These are phyloP conservation scores for Pseudohalonectria lignicola DNA, from an alignment of 2,329 filamentous ascomycete genomes.

Conservation along the genomic window DNA sequence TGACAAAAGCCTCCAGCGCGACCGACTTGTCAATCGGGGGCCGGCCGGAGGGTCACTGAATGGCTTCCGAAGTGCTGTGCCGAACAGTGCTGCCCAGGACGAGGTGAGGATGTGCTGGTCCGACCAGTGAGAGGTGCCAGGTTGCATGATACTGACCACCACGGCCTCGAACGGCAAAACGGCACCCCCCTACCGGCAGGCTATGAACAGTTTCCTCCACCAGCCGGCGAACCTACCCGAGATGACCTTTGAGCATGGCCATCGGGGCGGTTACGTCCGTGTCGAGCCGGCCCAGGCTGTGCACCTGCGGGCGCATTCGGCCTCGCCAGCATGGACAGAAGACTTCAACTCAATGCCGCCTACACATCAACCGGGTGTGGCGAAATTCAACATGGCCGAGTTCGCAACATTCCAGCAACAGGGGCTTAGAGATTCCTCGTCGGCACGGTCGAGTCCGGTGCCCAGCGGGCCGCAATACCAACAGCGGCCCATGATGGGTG, in stretches of 20 bases:
- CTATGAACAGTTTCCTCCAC: constrained; percentile 90
- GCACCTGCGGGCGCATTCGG: constrained; percentile 40
- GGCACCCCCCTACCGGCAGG: constrained; percentile 34
- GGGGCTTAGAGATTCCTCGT: constrained; percentile 42
- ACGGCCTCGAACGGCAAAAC: too few relatives aligned
- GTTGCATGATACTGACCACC: constrained; percentile 4
- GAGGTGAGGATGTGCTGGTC: constrained; percentile 40
- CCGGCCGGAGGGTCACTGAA: constrained; percentile 56
- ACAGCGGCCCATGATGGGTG: constrained; percentile 40
- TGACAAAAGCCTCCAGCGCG: constrained; percentile 89
- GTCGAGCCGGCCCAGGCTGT: constrained; percentile 35
- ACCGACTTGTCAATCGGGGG: constrained; percentile 69
- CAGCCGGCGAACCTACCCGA: constrained; percentile 53
- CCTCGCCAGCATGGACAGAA: constrained; percentile 41
- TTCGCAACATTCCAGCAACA: constrained; percentile 80
- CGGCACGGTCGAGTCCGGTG: constrained; percentile 46
- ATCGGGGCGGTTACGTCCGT: constrained; percentile 26
- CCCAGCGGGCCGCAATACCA: constrained; percentile 23
- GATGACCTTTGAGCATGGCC: constrained; percentile 37
- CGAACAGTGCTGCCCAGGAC: constrained; percentile 59
- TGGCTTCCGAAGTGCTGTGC: constrained; percentile 61
- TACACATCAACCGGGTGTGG: constrained; percentile 42
- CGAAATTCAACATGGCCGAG: constrained; percentile 66
- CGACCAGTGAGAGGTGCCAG: too few relatives aligned
- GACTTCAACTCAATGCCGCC: constrained; percentile 47